A percentile compares a stretch with the other conserved stretches of the same genome.
These are phyloP conservation scores for Phytophthora cactorum DNA, from an alignment of 352 stramenopile species.

Conservation along the genomic window DNA sequence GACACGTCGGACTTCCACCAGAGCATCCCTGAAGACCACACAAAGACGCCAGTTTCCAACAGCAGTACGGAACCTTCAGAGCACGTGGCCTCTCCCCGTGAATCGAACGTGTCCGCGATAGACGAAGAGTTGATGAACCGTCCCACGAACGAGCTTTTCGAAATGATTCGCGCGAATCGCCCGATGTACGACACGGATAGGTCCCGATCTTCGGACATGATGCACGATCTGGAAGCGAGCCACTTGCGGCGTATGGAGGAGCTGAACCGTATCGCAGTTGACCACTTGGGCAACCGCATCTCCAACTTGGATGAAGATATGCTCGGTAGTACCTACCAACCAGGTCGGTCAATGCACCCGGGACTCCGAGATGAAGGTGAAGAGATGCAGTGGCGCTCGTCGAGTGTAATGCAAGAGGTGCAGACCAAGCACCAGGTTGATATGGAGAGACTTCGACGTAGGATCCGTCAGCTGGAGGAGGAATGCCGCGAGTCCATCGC, in stretches of 20 bases:
- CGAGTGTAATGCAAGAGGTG: slow-evolving; percentile 53
- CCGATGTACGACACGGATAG: slow-evolving; percentile 7
- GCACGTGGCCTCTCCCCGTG: slow-evolving; percentile 25
- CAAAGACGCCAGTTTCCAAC: slow-evolving; percentile 24
- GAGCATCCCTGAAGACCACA: slow-evolving; percentile 26
- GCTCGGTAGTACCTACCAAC: slow-evolving; percentile 31
- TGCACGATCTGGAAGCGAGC: slow-evolving; percentile 52
- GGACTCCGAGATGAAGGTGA: slow-evolving; percentile 22
- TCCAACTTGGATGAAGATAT: slow-evolving; percentile 47
- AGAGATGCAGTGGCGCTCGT: slow-evolving; percentile 47
- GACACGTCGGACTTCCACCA: slow-evolving; percentile 16
- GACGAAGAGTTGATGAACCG: slow-evolving; percentile 60
- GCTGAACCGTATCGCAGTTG: slow-evolving; percentile 55
- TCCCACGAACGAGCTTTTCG: slow-evolving; percentile 53
- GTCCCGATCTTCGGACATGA: slow-evolving; percentile 38
- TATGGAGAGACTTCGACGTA: slow-evolving; percentile 50
- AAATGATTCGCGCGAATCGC: slow-evolving; percentile 51
- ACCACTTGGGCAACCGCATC: slow-evolving; percentile 52
- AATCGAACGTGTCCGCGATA: slow-evolving; percentile 35
- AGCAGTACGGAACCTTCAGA: slow-evolving; percentile 37
- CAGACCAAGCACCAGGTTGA: slow-evolving; percentile 50
- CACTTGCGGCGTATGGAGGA: slow-evolving; percentile 65
- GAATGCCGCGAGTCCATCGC: slow-evolving; percentile 66
- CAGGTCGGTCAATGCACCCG: slow-evolving; percentile 21
- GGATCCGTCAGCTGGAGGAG: slow-evolving; percentile 54